Evolutionary conservation across 176 grass and related monocot genomes (phyloP).

Genomic region (Musa troglodytarum): DNA sequence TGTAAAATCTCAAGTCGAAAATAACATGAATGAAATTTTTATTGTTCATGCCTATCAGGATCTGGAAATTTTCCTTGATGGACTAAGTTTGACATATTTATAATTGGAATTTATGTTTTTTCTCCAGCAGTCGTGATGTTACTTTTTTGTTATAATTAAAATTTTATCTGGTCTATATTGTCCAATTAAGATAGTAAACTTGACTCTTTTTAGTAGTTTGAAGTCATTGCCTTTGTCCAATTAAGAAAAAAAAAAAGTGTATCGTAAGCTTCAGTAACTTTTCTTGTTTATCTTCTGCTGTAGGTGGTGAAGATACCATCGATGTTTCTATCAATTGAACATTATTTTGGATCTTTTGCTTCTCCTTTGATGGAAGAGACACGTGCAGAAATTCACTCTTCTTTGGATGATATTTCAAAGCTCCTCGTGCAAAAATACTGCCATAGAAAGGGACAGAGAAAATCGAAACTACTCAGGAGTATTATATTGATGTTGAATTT

Average conservation of each 20-base stretch:
- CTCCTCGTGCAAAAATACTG: constrained; percentile 43
- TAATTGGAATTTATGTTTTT: background rate
- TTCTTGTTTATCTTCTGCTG: constrained; percentile 5
- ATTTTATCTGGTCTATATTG: background rate
- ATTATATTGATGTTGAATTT: constrained; percentile 47
- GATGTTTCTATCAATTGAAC: constrained; percentile 28
- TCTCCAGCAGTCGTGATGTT: background rate
- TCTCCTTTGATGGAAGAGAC: constrained; percentile 67
- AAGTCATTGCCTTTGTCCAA: background rate
- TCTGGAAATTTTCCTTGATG: background rate
- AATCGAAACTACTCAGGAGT: background rate
- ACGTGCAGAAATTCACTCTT: constrained; percentile 39
- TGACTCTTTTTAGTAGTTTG: background rate
- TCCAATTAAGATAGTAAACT: too few species aligned
- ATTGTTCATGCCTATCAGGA: background rate
- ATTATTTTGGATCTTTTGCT: constrained; percentile 43
- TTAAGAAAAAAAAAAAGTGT: background rate
- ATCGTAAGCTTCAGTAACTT: background rate
- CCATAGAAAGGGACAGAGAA: constrained; percentile 27
- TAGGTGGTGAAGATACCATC: constrained; percentile 49
- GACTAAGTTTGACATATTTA: background rate
- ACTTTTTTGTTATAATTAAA: background rate
- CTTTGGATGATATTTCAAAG: constrained; percentile 40
- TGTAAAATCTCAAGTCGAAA: background rate
- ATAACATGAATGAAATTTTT: background rate